Evolutionary conservation across 129 eudicot genomes (phyloP).

Genomic region (Helichrysum umbraculigerum): DNA sequence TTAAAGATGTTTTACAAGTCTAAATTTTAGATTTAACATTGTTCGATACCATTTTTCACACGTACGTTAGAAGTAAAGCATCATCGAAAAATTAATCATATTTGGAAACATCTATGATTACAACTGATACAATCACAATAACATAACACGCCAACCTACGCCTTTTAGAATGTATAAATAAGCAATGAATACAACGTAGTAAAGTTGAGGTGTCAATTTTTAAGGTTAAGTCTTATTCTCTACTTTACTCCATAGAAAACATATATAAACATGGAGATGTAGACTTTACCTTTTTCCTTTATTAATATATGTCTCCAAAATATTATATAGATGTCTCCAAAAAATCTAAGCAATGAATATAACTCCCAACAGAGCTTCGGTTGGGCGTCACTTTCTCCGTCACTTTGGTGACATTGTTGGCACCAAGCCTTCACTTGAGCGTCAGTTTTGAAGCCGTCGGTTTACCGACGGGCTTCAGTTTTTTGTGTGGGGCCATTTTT

Average conservation of each 20-base stretch:
- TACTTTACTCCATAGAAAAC: not conserved
- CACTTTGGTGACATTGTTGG: too few species aligned
- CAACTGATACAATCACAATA: not conserved
- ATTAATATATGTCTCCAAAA: too few species aligned
- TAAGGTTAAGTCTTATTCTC: not conserved
- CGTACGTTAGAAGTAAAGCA: not conserved
- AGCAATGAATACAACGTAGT: not conserved
- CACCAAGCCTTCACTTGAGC: too few species aligned
- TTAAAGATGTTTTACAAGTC: not conserved
- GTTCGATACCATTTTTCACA: too few species aligned
- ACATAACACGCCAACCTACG: not conserved
- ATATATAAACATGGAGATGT: not conserved
- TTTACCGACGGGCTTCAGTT: too few species aligned
- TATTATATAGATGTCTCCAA: not conserved
- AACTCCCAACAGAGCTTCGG: too few species aligned
- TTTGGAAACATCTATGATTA: not conserved
- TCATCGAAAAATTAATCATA: not conserved
- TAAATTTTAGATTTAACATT: not conserved
- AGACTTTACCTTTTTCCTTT: not conserved
- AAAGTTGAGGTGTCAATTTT: not conserved
- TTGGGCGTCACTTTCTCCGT: too few species aligned
- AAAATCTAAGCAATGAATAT: not conserved
- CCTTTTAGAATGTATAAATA: not conserved
- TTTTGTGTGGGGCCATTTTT: too few species aligned
- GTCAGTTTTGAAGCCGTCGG: too few species aligned